Base-by-base conservation (phyloP, 345 rosid genomes). In the Noccaea caerulescens region DNA sequence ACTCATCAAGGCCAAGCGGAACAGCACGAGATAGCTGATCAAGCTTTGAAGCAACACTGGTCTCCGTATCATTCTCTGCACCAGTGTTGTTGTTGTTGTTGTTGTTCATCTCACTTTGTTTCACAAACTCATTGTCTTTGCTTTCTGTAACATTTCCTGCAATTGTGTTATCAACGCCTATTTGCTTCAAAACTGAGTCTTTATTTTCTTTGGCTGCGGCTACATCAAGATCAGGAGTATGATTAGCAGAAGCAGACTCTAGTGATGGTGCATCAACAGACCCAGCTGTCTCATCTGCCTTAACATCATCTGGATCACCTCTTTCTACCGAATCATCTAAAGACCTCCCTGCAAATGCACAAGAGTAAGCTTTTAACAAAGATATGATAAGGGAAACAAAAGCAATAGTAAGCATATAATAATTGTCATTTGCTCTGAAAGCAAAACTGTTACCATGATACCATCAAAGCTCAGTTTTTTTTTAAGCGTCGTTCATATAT, bases 1-100 rank as follows among this genome's bases (percentile, higher is more conserved):
- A 94, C 80, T 92, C 99, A 52, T 94, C 98, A 72, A 94, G 88
- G 46, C 89, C 89, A 72, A 81, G 80, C 1, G 93, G 91, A 71
- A 83, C 84, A 58, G 85, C 75, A 57, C 77, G 91, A 69, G 88
- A 76, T 36, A 81, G 72, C 58, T 81, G 75, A 66, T 87, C 85
- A 67, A 66, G 71, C 73, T 82, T 86, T 43, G 76, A 54, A 49
- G 56, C 65, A 20, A 53, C 65, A 20, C 30, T 75, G 54, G 61
- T 77, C 58, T 75, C 87, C 14, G 58, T 58, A 62, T 34, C 73
- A 63, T 66, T 71, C 54, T 37, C 43, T 47, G 18, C 18, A 64
- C 30, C 68, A 30, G 53, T 32, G 8, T 23, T 23, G 52, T 50
- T 59, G 11, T 27, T 27, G 11, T 27, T 27, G 30, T 27, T 27